phyloP scores from a whole-genome alignment of 1,139 yeast species.

The Kazachstania sp. region DNA sequence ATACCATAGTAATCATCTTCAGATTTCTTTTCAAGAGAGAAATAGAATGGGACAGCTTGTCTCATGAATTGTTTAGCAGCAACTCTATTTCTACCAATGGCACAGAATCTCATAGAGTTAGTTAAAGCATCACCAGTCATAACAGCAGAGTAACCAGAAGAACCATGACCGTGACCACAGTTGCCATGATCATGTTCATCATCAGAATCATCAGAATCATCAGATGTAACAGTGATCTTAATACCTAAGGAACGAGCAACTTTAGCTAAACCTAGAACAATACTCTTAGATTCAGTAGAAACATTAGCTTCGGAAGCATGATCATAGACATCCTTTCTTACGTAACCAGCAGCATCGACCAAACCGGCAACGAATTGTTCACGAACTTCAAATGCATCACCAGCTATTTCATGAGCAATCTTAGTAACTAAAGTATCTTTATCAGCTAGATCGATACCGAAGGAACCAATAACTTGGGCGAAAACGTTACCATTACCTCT shows the following conservation, averaged over 20 bases:
- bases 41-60: constrained; percentile 26
- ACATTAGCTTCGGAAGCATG: constrained; percentile 17
- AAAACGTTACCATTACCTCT: constrained; percentile 5
- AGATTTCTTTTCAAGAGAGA: constrained; percentile 25
- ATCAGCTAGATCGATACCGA: constrained; percentile 3
- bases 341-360: constrained; percentile 33
- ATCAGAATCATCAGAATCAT: neutral
- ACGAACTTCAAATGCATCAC: constrained; percentile 31
- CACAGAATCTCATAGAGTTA: constrained; percentile 6
- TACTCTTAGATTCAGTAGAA: constrained; percentile 19
- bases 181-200: neutral
- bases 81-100: constrained; percentile 6
- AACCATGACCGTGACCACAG: neutral
- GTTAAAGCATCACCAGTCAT: constrained; percentile 10
- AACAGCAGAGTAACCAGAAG: neutral
- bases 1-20: constrained; percentile 36
- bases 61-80: constrained; percentile 16
- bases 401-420: constrained; percentile 19
- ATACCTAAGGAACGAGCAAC: constrained; percentile 38
- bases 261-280: constrained; percentile 29
- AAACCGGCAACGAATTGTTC: constrained; percentile 38
- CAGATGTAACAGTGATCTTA: constrained; percentile 17
- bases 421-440: constrained; percentile 8
- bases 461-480: constrained; percentile 7
- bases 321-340: constrained; percentile 12